Base-by-base conservation (phyloP, 139 green algal species). In the Chloropicon primus region DNA sequence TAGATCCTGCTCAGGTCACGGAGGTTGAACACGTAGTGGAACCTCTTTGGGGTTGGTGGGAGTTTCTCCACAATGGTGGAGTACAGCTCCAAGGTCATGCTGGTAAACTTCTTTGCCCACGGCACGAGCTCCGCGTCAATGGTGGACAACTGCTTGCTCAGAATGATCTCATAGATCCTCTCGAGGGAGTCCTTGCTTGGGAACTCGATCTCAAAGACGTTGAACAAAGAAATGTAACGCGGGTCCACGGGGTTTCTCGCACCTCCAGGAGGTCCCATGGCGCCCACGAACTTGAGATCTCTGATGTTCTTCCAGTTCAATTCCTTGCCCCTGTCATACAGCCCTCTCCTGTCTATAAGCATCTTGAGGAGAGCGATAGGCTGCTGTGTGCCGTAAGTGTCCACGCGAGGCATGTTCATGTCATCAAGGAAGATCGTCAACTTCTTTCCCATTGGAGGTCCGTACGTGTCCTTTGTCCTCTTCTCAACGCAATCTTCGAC, bases 221-320 rank as follows among this genome's bases (percentile, higher is more conserved):
- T 84, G 85, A 94, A 96, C 25, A 95, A 82, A 22, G 82, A 90
- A 26, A 94, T 85, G 87, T 94, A 95, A 26, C 92, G 86, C 2
- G 92, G 89, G 79, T 96, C 92, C 25, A 96, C 87, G 21, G 81
- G 72, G 79, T 94, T 96, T 53, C 92, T 85, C 1, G 92, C 92
- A 10, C 92, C 92, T 1, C 92, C 91, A 22, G 92, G 89, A 2
- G 90, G 92, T 0, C 92, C 92, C 91, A 96, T 96, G n/a, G 86
- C 91, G n/a, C 54, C 83, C 25, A 96, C 83, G 77, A 62, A 82
- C 82, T 91, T 85, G 72, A 94, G 83, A 80, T 96, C 91, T 85
- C 94, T 95, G 79, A 96, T 89, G 82, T 93, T 91, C 85, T 93
- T 94, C 92, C 92, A 96, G 81, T 84, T 90, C 28, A 96, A 85